These are phyloP conservation scores for Talaromyces verruculosus DNA, from an alignment of 2,329 filamentous ascomycete genomes.

Conservation along the genomic window DNA sequence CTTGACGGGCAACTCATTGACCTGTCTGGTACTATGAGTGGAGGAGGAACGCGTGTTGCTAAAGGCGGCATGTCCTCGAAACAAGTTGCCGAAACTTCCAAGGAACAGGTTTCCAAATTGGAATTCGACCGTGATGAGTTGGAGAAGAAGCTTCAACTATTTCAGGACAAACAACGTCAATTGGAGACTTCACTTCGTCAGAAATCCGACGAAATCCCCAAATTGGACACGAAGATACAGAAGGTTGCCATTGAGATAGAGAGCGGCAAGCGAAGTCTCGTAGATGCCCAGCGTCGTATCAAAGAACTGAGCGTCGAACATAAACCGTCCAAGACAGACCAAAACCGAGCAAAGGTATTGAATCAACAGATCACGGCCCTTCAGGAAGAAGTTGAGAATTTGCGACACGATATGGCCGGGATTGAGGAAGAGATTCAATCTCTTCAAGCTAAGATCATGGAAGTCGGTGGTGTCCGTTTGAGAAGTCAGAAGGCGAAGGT, in stretches of 20 bases:
- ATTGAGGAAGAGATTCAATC: constrained; percentile 91
- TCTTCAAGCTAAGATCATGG: constrained; percentile 96
- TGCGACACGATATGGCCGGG: constrained; percentile 81
- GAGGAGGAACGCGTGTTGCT: constrained; percentile 86
- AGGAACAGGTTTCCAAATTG: constrained; percentile 83
- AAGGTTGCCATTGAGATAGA: constrained; percentile 88
- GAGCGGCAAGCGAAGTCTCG: constrained; percentile 78
- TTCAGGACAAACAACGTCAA: constrained; percentile 80
- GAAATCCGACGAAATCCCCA: constrained; percentile 74
- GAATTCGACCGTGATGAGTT: constrained; percentile 82
- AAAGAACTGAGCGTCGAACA: constrained; percentile 81
- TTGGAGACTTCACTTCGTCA: constrained; percentile 72
- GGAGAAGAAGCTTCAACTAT: constrained; percentile 77
- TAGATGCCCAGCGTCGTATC: constrained; percentile 79
- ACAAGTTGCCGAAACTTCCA: constrained; percentile 78
- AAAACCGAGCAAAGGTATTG: constrained; percentile 68
- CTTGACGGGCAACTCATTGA: constrained; percentile 94
- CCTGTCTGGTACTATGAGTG: constrained; percentile 97
- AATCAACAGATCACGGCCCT: constrained; percentile 75
- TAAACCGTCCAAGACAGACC: constrained; percentile 76
- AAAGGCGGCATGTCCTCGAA: constrained; percentile 97
- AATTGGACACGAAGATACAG: constrained; percentile 84
- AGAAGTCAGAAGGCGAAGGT: constrained; percentile 88
- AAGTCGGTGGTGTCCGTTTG: constrained; percentile 90
- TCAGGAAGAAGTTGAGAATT: constrained; percentile 73